A percentile compares a stretch with the other conserved stretches of the same genome.
phyloP scores from a whole-genome alignment of 1,284 basidiomycete species.

The Moesziomyces parantarcticus region DNA sequence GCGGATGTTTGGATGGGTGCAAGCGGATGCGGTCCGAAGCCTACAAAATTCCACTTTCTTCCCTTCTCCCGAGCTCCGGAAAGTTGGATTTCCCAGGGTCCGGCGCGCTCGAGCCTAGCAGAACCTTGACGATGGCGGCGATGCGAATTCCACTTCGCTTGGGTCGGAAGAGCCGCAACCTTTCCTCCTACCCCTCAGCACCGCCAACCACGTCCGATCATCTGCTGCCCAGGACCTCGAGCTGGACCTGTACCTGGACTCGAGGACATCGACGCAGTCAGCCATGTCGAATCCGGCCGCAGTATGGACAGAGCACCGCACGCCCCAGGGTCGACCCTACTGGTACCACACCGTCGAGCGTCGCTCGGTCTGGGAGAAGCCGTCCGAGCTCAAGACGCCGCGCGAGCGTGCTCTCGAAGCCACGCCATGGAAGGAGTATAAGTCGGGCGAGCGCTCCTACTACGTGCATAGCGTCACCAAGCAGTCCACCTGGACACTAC shows the following conservation, averaged over 20 bases:
- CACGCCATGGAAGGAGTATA: constrained; percentile 67
- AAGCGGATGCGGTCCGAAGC: not conserved
- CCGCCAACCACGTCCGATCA: no score
- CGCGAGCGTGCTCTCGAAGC: constrained; percentile 62
- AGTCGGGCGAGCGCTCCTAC: constrained; percentile 63
- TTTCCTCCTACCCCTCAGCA: not conserved
- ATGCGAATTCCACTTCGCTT: not conserved
- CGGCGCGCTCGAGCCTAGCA: not conserved
- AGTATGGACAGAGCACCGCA: constrained; percentile 60
- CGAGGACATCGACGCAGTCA: not conserved
- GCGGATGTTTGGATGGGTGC: not conserved
- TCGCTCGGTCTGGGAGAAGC: constrained; percentile 66
- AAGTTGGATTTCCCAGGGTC: not conserved
- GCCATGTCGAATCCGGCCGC: constrained; percentile 19
- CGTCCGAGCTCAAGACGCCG: constrained; percentile 62
- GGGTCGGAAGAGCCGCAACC: not conserved
- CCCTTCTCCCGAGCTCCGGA: not conserved
- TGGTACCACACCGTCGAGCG: constrained; percentile 64
- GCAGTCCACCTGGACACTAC: constrained; percentile 63
- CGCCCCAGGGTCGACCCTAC: constrained; percentile 60
- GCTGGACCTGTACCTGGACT: no score
- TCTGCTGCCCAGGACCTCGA: not conserved
- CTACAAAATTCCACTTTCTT: not conserved
- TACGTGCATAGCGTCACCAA: constrained; percentile 66
- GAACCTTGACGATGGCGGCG: not conserved